Conservation (phyloP, 2,329 filamentous ascomycete species). For the Stagonosporopsis cucurbitacearum region DNA sequence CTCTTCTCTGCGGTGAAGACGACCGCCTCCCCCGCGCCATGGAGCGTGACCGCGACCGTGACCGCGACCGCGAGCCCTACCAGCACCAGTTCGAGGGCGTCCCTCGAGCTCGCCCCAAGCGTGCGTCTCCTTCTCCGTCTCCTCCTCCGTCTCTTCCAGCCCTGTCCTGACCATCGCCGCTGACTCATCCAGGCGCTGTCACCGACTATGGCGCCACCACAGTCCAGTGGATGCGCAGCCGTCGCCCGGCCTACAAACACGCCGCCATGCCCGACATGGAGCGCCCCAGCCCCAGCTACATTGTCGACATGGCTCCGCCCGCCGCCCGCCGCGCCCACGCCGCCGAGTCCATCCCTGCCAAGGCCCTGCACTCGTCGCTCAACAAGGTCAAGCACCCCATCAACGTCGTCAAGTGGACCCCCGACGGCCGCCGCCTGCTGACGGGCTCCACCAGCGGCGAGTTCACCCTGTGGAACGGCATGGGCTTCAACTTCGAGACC, state of each 20-base stretch:
- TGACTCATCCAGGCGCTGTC: conserved; percentile 72
- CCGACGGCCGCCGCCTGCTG: conserved; percentile 87
- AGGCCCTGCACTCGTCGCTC: conserved; percentile 94
- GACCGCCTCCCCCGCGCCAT: conserved; percentile 23
- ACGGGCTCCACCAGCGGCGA: conserved; percentile 96
- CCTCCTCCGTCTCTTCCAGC: background rate
- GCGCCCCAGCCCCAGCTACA: conserved; percentile 85
- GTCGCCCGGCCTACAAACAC: conserved; percentile 77
- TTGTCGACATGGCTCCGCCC: conserved; percentile 90
- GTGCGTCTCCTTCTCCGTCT: conserved; percentile 23
- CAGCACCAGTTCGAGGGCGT: conserved; percentile 43
- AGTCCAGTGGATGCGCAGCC: conserved; percentile 87
- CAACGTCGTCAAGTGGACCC: conserved; percentile 97
- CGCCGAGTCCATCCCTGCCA: conserved; percentile 88
- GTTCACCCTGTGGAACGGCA: conserved; percentile 98
- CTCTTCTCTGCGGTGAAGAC: background rate
- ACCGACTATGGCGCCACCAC: conserved; percentile 93
- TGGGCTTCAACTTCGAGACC: conserved; percentile 98
- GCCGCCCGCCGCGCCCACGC: conserved; percentile 74
- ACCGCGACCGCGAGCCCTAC: conserved; percentile 48
- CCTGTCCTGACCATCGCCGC: no score
- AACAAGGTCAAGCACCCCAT: conserved; percentile 99
- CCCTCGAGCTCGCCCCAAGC: conserved; percentile 45
- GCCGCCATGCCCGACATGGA: conserved; percentile 77
- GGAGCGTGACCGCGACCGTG: conserved; percentile 49